Evolutionary conservation across 352 stramenopile genomes (phyloP), one percentile per base, ranked within the genome.

Genomic region (Elongisporangium anandrum): DNA sequence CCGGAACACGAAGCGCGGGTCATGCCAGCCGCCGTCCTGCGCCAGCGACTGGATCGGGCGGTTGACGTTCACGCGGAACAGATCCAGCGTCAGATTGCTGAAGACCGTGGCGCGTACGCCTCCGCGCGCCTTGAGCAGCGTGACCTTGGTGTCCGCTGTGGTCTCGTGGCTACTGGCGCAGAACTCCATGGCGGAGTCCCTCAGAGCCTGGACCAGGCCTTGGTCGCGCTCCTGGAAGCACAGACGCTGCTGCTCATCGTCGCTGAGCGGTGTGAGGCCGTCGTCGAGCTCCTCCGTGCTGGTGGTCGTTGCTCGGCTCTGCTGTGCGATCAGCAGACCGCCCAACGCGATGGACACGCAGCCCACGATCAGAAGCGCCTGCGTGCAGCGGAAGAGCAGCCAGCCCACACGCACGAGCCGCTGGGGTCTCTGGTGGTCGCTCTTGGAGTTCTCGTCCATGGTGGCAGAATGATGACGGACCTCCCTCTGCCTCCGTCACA

Each of bases 1-100:
- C 13, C 20, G 47, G 55, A 54, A 60, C 24, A 19, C 12, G 23
- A 60, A 49, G 15, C 55, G 55, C 55, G 55, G 55, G 45, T 60
- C 55, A 47, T 60, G 55, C 29, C 29, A 41, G 4, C 29, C 29
- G 29, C 29, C 29, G 9, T 41, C 29, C 29, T 72, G 38, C 0
- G 68, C 61, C 12, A 79, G 29, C 21, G 66, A 59, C 5, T 52
- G 34, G 51, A 79, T 79, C 19, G 67, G 64, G 13, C 47, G 38
- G n/a, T 64, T 24, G 9, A 75, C 59, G 10, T 69, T 38, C 0
- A 71, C 70, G n/a, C 26, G 48, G 0, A 56, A 24, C 10, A 92
- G 56, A 56, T 92, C 76, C 17, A 90, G 49, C 56, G 67, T 70
- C 4, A 92, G 54, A 26, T 86, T 76, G 23, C 70, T 52, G 52